phyloP scores from a whole-genome alignment of 805 yeast genomes.

The Isabelozyma rhagii region DNA sequence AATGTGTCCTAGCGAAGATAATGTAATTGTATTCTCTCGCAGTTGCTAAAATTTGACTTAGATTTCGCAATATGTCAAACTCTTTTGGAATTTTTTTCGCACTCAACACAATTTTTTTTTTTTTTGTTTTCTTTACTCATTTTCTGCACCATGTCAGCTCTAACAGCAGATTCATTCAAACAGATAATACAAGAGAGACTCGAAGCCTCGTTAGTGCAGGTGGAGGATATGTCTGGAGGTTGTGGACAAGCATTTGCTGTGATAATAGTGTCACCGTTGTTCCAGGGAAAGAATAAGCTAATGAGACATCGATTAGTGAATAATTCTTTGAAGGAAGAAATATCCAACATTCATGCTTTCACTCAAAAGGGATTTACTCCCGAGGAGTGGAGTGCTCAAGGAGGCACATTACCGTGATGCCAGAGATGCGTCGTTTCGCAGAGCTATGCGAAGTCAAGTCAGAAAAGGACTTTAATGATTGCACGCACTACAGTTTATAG shows the following conservation, averaged over 20 bases:
- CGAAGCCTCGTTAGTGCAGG: conserved; percentile 63
- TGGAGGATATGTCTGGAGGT: conserved; percentile 82
- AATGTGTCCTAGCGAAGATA: neutral
- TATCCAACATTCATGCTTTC: conserved; percentile 87
- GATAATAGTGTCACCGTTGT: conserved; percentile 68
- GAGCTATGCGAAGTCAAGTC: too few species aligned
- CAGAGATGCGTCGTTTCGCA: neutral
- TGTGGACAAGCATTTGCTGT: conserved; percentile 98
- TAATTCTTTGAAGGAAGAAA: conserved; percentile 74
- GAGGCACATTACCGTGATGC: conserved; percentile 18
- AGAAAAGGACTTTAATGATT: neutral
- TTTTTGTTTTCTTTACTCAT: too few species aligned
- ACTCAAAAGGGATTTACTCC: conserved; percentile 87
- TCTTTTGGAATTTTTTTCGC: neutral
- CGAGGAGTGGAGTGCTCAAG: conserved; percentile 70
- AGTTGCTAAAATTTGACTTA: neutral
- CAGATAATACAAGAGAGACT: conserved; percentile 51
- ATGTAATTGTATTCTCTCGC: neutral
- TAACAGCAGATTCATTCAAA: conserved; percentile 43
- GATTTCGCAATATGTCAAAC: neutral
- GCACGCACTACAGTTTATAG: neutral
- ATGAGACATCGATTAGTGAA: conserved; percentile 88
- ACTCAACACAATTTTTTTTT: neutral
- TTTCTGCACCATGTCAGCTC: conserved; percentile 10
- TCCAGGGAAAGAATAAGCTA: conserved; percentile 78